Base-by-base conservation (phyloP, 2,329 filamentous ascomycete species). In the Cladophialophora yegresii region DNA sequence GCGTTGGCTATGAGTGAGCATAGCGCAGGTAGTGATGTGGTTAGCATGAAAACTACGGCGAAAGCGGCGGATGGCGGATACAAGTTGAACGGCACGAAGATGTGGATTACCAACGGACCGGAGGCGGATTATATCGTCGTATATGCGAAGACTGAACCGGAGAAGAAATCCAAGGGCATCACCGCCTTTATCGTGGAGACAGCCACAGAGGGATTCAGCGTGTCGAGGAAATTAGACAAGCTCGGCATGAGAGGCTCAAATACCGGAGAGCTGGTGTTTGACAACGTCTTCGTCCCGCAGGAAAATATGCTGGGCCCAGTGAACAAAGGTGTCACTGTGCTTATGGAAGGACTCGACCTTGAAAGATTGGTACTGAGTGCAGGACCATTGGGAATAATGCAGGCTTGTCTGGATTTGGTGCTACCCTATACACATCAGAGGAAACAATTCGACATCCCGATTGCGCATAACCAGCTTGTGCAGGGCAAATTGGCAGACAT, bases 41-140 rank as follows among this genome's bases (percentile, higher is more conserved):
- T 99, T 30, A 91, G 89, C 77, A 98, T 98, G 93, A 91, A 93
- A 76, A 96, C 89, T 51, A 89, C 86, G 2, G 93, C 93, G 0
- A 89, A 86, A 75, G 83, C 85, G 68, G 90, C 91, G 10, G 90
- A 95, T 72, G 93, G 92, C 40, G 93, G 93, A 30, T 97, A 90
- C 76, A 67, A 93, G 22, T 81, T 99, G 61, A 92, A 93, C 73
- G 93, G 93, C 33, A 91, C 89, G 66, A 97, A 99, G 83, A 97
- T 98, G 93, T 99, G 93, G 93, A 99, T 99, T 75, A 99, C 93
- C 67, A 99, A 99, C 78, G 87, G 93, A 4, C 93, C 93, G 0
- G 93, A 98, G 75, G 95, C 95, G n/a, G 86, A 96, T 76, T 83
- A 89, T 49, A 88, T 98, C 61, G 87, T 99, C 61, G 92, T 99